Conservation (phyloP, 352 stramenopile genomes). For the Globisporangium acanthophoron region DNA sequence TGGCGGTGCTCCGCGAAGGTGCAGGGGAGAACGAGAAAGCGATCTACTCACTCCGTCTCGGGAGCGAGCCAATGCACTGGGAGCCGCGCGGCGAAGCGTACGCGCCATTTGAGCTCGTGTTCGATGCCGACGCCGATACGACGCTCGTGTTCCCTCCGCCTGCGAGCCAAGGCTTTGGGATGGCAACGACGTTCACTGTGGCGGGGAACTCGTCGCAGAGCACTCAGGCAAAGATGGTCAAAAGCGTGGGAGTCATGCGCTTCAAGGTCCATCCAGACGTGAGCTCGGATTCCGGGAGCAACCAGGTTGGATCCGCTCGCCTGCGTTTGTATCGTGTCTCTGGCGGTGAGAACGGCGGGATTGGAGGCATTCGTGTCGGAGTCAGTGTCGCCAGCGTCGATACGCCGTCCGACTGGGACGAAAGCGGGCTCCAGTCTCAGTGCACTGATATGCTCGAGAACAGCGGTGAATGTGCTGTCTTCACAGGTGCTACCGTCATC, state of each 20-base stretch:
- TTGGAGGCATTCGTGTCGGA: slow-evolving; percentile 50
- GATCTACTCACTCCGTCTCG: slow-evolving; percentile 33
- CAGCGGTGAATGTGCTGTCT: slow-evolving; percentile 17
- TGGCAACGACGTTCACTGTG: slow-evolving; percentile 17
- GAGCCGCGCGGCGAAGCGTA: slow-evolving; percentile 31
- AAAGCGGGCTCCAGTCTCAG: slow-evolving; percentile 19
- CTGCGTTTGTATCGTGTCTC: slow-evolving; percentile 50
- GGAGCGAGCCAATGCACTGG: slow-evolving; percentile 64
- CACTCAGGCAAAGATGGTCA: slow-evolving; percentile 15
- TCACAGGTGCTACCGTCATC: slow-evolving; percentile 12
- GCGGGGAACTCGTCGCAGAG: slow-evolving; percentile 52
- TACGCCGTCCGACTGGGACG: slow-evolving; percentile 29
- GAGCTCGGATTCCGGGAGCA: slow-evolving; percentile 27
- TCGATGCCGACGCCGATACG: slow-evolving; percentile 38
- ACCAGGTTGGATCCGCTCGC: slow-evolving; percentile 42
- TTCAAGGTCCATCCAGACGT: slow-evolving; percentile 36
- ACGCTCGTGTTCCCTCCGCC: slow-evolving; percentile 28
- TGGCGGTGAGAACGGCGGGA: slow-evolving; percentile 55
- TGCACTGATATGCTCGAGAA: slow-evolving; percentile 10
- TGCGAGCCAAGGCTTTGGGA: slow-evolving; percentile 8
- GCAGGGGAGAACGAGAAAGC: slow-evolving; percentile 18
- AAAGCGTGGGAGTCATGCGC: slow-evolving; percentile 29
- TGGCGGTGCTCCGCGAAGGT: slow-evolving; percentile 30
- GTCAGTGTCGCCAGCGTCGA: slow-evolving; percentile 21
- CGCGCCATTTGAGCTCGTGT: slow-evolving; percentile 24